Evolutionary conservation across 1,284 basidiomycete genomes (phyloP).

Genomic region (Cerioporus squamosus): DNA sequence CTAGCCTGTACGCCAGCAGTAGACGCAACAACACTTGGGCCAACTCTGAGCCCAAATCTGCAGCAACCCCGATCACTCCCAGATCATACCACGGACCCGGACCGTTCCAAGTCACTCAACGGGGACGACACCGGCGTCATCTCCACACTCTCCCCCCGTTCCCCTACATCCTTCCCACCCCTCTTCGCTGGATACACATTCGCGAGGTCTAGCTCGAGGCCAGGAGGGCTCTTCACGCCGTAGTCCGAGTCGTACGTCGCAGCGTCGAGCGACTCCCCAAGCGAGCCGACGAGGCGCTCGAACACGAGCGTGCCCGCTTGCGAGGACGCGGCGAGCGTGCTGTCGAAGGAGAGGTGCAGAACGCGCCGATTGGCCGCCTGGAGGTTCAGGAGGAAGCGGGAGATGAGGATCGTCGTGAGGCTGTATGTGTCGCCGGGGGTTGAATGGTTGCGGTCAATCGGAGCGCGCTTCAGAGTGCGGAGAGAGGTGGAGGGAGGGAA

Average conservation of each 20-base stretch:
- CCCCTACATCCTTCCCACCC: not conserved
- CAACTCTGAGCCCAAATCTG: no score
- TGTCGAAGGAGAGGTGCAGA: not conserved
- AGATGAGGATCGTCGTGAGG: constrained; percentile 9
- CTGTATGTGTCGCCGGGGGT: no score
- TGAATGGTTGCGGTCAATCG: not conserved
- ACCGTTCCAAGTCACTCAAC: not conserved
- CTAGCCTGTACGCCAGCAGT: not conserved
- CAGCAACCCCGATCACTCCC: no score
- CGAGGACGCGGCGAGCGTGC: not conserved
- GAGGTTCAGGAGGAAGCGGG: constrained; percentile 10
- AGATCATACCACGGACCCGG: not conserved
- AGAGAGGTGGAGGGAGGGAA: not conserved
- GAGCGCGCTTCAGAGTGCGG: no score
- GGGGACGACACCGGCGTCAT: not conserved
- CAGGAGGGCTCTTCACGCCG: not conserved
- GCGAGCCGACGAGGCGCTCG: not conserved
- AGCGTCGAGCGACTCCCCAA: not conserved
- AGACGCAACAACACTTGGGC: no score
- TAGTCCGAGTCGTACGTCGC: not conserved
- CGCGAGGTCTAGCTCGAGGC: not conserved
- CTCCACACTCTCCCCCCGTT: not conserved
- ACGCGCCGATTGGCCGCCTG: constrained; percentile 3
- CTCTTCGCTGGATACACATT: not conserved
- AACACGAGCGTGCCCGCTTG: constrained; percentile 1